A percentile compares a stretch with the other conserved stretches of the same genome.
These are phyloP conservation scores for Mycena crocata DNA, from an alignment of 768 basidiomycete species.

Conservation along the genomic window DNA sequence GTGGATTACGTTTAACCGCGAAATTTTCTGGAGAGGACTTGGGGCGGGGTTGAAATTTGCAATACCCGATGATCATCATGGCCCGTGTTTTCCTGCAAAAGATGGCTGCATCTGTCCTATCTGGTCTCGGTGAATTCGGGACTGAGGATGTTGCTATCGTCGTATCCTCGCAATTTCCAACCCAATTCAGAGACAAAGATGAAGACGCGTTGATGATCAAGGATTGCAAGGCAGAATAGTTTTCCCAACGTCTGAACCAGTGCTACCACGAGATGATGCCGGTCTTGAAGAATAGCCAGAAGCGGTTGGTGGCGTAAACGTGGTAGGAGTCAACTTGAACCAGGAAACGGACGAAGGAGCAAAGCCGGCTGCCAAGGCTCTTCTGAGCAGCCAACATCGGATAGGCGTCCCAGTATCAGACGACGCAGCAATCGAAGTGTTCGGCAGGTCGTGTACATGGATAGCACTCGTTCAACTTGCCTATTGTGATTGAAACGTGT, in stretches of 20 bases:
- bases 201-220: background rate
- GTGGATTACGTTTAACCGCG: background rate
- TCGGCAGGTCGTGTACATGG: background rate
- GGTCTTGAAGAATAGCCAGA: slow-evolving; percentile 10
- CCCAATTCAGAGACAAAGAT: background rate
- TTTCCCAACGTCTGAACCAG: background rate
- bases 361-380: background rate
- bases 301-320: slow-evolving; percentile 29
- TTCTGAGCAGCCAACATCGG: background rate
- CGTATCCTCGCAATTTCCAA: background rate
- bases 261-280: slow-evolving; percentile 21
- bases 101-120: no score
- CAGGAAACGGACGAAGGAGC: background rate
- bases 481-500: slow-evolving; percentile 16
- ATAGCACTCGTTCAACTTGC: slow-evolving; percentile 19
- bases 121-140: background rate
- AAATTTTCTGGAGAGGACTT: background rate
- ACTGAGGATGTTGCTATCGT: background rate
- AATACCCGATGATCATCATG: no score
- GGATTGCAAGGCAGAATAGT: background rate
- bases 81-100: no score
- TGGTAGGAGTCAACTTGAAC: slow-evolving; percentile 3
- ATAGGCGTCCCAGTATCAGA: background rate
- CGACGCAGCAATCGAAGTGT: background rate
- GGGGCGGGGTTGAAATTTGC: no score